Base-by-base conservation (phyloP, 202 grass and related monocot species). In the Carex arenaria region DNA sequence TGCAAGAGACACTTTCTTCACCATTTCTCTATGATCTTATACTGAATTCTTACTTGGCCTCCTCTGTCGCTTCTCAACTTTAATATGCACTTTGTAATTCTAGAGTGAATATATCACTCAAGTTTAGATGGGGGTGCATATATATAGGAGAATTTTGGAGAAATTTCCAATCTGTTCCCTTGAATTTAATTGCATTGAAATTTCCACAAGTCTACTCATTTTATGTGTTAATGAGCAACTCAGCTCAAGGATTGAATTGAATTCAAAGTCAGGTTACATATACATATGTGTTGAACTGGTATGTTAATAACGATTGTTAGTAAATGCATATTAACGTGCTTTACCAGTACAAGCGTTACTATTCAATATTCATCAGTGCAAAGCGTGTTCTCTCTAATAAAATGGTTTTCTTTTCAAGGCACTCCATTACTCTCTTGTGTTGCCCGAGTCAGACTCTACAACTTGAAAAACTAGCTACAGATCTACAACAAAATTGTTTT, bases 121-220 rank as follows among this genome's bases (percentile, higher is more conserved):
- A 74, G 38, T 74, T 10, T 45, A 0, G 1, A 45, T 45, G 7
- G 43, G 10, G 8, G 43, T 10, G 10, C 43, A 49, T 12, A 79
- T 79, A 80, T 80, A 45, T 80, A 80, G 76, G 32, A 63, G 54
- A 45, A 80, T 62, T 61, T 78, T 57, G 47, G 72, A 34, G 72
- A 57, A 76, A 34, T 55, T 57, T 57, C 49, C 72, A 28, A 55
- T 53, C 19, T 77, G 2, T 28, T 53, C 0, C 14, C n/a, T 52
- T 77, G 28, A 77, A 78, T 54, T 78, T 54, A 4, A 31, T 78
- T 78, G 45, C 72, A 78, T 0, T 49, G 45, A 52, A 54, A 55
- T 57, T 57, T 54, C 53, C 28, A 56, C 51, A 17, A 57, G 72
- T 54, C 45, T 56, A 78, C 40, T 54, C 6, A 57, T 31, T 34